These are phyloP conservation scores for Albophoma yamanashiensis DNA, from an alignment of 2,329 filamentous ascomycete species.

Conservation along the genomic window DNA sequence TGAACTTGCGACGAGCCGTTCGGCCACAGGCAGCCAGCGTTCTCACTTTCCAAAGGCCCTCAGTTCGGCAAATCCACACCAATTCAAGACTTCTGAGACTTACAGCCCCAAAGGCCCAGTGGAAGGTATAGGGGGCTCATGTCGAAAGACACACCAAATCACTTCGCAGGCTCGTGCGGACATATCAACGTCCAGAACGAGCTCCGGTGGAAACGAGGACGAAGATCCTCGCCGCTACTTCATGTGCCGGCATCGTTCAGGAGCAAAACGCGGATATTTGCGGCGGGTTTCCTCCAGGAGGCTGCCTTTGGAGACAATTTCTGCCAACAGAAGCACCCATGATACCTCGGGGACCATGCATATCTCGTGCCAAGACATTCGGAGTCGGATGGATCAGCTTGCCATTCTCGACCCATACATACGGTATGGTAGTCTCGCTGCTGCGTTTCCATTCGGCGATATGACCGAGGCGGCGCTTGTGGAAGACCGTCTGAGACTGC, in stretches of 20 bases:
- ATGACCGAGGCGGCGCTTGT: constrained; percentile 14
- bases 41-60: constrained; percentile 2
- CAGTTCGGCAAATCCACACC: constrained; percentile 2
- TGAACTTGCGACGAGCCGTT: background rate
- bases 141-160: background rate
- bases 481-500: constrained; percentile 9
- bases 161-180: background rate
- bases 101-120: no score
- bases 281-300: constrained; percentile 11
- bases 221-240: constrained; percentile 10
- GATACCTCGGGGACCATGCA: constrained; percentile 1
- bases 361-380: constrained; percentile 2
- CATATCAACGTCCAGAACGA: background rate
- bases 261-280: constrained; percentile 6
- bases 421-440: background rate
- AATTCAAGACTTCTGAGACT: background rate
- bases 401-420: constrained; percentile 3
- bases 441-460: constrained; percentile 10
- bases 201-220: background rate
- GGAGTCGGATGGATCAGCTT: constrained; percentile 4
- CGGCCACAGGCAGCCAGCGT: background rate
- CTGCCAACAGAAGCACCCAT: constrained; percentile 8
- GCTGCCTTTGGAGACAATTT: constrained; percentile 15
- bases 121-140: background rate
- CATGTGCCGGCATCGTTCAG: constrained; percentile 9